Conservation (phyloP, 768 basidiomycete species). For the Leccinum truebloodii region DNA sequence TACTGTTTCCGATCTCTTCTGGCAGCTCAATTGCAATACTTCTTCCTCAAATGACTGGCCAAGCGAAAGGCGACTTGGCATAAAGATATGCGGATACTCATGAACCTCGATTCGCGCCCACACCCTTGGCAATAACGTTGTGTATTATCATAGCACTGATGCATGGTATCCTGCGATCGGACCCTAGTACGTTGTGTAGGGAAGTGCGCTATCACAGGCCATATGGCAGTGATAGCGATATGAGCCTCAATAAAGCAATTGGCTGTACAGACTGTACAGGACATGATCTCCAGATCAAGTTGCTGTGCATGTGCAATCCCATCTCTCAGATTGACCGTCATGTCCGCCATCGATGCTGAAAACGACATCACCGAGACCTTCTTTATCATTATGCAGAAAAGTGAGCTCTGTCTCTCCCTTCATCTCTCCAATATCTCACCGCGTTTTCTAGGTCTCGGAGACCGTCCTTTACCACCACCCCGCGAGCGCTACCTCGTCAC, state of each 20-base stretch:
- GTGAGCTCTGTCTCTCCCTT: background rate
- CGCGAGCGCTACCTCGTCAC: slow-evolving; percentile 55
- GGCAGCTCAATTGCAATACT: background rate
- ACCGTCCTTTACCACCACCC: slow-evolving; percentile 71
- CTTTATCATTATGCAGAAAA: slow-evolving; percentile 8
- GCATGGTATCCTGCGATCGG: background rate
- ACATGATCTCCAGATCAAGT: background rate
- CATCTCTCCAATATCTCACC: background rate
- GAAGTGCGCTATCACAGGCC: background rate
- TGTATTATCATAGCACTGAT: background rate
- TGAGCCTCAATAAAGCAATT: background rate
- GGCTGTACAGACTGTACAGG: background rate
- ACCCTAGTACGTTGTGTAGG: background rate
- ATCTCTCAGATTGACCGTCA: background rate
- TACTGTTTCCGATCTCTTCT: background rate
- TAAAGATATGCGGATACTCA: background rate
- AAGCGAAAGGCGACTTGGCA: background rate
- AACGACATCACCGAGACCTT: slow-evolving; percentile 4
- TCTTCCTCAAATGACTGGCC: background rate
- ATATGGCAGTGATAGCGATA: background rate
- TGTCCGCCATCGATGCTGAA: background rate
- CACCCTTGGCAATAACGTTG: background rate
- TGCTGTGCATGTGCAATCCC: background rate
- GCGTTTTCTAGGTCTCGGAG: slow-evolving; percentile 31
- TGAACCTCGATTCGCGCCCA: background rate